A percentile compares a stretch with the other conserved stretches of the same genome.
Evolutionary conservation across 805 yeast genomes (phyloP).

Genomic region (Spathaspora gorwiae): DNA sequence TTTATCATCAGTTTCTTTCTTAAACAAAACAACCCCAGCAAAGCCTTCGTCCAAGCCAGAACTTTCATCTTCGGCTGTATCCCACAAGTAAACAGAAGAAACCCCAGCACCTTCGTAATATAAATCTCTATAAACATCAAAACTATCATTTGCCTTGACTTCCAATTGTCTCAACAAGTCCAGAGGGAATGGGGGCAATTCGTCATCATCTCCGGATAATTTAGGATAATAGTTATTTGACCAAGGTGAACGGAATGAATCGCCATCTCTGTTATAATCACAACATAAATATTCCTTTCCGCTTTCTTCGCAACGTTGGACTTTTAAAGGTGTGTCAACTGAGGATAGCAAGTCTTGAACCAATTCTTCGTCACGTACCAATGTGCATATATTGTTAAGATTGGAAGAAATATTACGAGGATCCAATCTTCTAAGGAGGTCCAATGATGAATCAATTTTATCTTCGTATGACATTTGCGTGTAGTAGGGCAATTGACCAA

Average conservation of each 20-base stretch:
- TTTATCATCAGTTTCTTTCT: slow-evolving; percentile 55
- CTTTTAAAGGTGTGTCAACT: slow-evolving; percentile 77
- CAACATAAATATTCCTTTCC: slow-evolving; percentile 77
- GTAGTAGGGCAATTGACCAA: background rate
- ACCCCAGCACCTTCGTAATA: slow-evolving; percentile 90
- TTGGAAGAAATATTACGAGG: slow-evolving; percentile 31
- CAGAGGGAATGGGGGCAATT: slow-evolving; percentile 69
- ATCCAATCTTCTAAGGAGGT: slow-evolving; percentile 38
- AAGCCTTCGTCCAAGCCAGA: slow-evolving; percentile 48
- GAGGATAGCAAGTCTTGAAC: slow-evolving; percentile 85
- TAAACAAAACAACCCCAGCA: slow-evolving; percentile 87
- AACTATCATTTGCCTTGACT: slow-evolving; percentile 78
- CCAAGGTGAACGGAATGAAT: slow-evolving; percentile 89
- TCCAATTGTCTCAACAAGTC: slow-evolving; percentile 67
- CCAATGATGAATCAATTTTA: slow-evolving; percentile 36
- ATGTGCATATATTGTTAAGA: slow-evolving; percentile 32
- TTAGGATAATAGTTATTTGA: slow-evolving; percentile 65
- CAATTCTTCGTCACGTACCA: slow-evolving; percentile 41
- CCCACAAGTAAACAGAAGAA: slow-evolving; percentile 90
- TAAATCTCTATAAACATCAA: slow-evolving; percentile 87
- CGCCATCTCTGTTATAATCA: slow-evolving; percentile 94
- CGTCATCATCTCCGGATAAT: slow-evolving; percentile 43
- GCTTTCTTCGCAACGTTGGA: slow-evolving; percentile 44
- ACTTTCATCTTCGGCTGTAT: slow-evolving; percentile 55
- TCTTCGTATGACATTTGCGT: slow-evolving; percentile 25